Evolutionary conservation across 169 alveolate species (phyloP).

Genomic region (Perkinsus olseni): DNA sequence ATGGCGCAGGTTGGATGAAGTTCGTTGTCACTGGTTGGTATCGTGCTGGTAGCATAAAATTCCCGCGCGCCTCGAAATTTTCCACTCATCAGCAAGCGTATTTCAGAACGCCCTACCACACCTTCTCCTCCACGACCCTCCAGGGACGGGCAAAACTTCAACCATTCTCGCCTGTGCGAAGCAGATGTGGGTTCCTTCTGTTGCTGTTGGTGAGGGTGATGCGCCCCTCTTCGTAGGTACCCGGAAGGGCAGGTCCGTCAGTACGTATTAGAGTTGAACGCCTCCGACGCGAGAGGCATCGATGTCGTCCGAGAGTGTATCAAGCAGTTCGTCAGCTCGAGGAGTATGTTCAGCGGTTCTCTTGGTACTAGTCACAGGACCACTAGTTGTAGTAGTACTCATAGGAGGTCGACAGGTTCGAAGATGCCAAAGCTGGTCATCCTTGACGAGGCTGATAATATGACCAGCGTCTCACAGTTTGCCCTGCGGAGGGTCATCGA

Average conservation of each 20-base stretch:
- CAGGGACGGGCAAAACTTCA: slow-evolving; percentile 50
- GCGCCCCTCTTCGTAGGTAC: slow-evolving; percentile 50
- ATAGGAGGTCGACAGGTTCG: too few relatives aligned
- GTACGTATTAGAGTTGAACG: slow-evolving; percentile 51
- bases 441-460: slow-evolving; percentile 29
- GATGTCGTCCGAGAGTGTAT: slow-evolving; percentile 64
- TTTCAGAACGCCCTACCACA: slow-evolving; percentile 39
- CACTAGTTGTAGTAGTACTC: too few relatives aligned
- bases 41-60: too few relatives aligned
- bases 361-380: too few relatives aligned
- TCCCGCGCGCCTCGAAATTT: too few relatives aligned
- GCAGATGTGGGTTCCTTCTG: too few relatives aligned
- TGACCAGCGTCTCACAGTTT: slow-evolving; percentile 29
- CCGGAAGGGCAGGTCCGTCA: slow-evolving; percentile 37
- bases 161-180: slow-evolving; percentile 50
- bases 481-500: slow-evolving; percentile 51
- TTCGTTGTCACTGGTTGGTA: too few relatives aligned
- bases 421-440: slow-evolving; percentile 26
- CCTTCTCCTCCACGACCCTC: slow-evolving; percentile 64
- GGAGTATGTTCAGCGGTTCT: slow-evolving; percentile 62
- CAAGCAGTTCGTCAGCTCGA: slow-evolving; percentile 32
- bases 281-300: slow-evolving; percentile 79
- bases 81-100: too few relatives aligned
- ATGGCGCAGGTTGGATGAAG: too few relatives aligned
- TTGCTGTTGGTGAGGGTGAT: too few relatives aligned